Evolutionary conservation across 305 asterid genomes (phyloP).

Genomic region (Fraxinus ornus): DNA sequence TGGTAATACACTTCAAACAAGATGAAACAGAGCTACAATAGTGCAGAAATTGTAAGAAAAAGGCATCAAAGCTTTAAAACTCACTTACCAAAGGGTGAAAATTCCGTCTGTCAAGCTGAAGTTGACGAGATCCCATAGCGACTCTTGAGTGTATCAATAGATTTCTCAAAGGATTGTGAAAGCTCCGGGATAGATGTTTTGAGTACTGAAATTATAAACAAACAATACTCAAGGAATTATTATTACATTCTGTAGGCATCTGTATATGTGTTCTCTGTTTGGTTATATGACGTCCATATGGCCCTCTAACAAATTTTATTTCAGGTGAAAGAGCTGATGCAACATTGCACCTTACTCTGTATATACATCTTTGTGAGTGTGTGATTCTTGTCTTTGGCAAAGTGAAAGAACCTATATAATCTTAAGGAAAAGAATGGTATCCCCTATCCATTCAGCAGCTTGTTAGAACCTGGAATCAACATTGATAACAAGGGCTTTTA

Average conservation of each 20-base stretch:
- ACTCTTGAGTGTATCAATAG: slow-evolving; percentile 63
- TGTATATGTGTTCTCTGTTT: neutral
- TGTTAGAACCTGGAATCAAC: neutral
- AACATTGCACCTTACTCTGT: neutral
- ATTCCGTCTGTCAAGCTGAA: slow-evolving; percentile 29
- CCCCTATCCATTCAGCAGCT: neutral
- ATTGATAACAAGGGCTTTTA: neutral
- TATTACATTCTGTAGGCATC: slow-evolving; percentile 7
- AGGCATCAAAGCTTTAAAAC: slow-evolving; percentile 18
- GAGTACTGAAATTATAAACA: slow-evolving; percentile 46
- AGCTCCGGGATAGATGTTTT: slow-evolving; percentile 71
- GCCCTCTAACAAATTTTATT: neutral
- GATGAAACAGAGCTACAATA: neutral
- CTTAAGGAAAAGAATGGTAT: neutral
- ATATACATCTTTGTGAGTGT: neutral
- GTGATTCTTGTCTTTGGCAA: neutral
- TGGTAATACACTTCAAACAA: neutral
- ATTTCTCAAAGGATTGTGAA: slow-evolving; percentile 58
- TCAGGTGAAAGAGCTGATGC: neutral
- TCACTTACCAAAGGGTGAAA: slow-evolving; percentile 30
- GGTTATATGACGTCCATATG: neutral
- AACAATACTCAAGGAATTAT: neutral
- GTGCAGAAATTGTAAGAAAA: neutral
- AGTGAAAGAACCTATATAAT: neutral
- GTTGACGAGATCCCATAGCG: slow-evolving; percentile 61